Base-by-base conservation (phyloP, 306 rosid species). In the Castanea sativa region DNA sequence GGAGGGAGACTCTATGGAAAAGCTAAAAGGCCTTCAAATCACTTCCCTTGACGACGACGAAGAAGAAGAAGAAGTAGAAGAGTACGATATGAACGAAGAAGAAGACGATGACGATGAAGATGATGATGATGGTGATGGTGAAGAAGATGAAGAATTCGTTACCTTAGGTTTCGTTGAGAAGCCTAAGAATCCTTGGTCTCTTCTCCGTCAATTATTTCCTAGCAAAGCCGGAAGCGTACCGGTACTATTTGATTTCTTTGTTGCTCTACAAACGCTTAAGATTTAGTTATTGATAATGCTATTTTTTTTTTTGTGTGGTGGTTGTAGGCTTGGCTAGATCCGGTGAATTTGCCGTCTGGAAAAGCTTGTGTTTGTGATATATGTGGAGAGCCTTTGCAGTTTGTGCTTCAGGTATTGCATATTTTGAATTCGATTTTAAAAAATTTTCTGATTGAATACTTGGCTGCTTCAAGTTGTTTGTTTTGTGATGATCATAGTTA, bases 171-270 rank as follows among this genome's bases (percentile, higher is more conserved):
- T 92, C 6, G 52, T 87, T 7, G 76, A 86, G 76, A 89, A 89
- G 82, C 90, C 97, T 0, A 69, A 88, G 82, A 88, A 79, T 64
- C 55, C 73, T 16, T 71, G 80, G 85, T 90, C 88, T 41, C 97
- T 92, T 79, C 55, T 38, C 35, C 88, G 91, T 32, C 95, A 92
- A 49, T 83, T 69, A 35, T 92, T 94, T 81, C 97, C 95, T 60
- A 92, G 95, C 87, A 94, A 92, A 88, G 97, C 95, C 73, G 97
- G 99, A 59, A 97, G 99, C 25, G 82, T 87, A 68, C 99, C 97
- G 43, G 97, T 94, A 86, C 16, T 12, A 49, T 49, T 12, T 49
- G 53, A 49, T 49, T 49, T 49, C 16, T 49, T 49, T 12, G 0
- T 49, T 49, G 16, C 53, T 49, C 5, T 49, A 12, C 0, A 49